A percentile compares a stretch with the other conserved stretches of the same genome.
These are phyloP conservation scores for Shiraia bambusicola DNA, from an alignment of 2,329 filamentous ascomycete species.

Conservation along the genomic window DNA sequence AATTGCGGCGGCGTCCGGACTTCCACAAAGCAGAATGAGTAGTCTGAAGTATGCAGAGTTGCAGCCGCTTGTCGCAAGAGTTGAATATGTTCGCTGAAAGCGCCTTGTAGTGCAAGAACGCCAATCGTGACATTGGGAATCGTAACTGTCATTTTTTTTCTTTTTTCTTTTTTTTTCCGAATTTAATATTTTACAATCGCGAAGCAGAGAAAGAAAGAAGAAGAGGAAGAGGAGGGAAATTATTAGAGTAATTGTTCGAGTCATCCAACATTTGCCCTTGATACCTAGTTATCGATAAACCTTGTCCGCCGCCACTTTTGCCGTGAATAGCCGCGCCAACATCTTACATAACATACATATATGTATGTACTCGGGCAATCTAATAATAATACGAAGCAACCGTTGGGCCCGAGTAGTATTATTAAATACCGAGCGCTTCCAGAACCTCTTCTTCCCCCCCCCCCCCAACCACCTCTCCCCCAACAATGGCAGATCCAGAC, in stretches of 20 bases:
- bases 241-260: too few species aligned
- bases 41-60: constrained; percentile 42
- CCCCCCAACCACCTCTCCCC: constrained; percentile 1
- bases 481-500: constrained; percentile 18
- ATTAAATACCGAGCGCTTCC: constrained; percentile 2
- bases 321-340: constrained; percentile 18
- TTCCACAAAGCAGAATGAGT: constrained; percentile 66
- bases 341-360: too few species aligned
- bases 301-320: constrained; percentile 10
- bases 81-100: constrained; percentile 83
- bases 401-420: too few species aligned
- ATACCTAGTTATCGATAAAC: constrained; percentile 21
- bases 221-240: constrained; percentile 2
- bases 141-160: constrained; percentile 31
- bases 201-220: constrained; percentile 3
- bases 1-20: constrained; percentile 77
- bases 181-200: constrained; percentile 3
- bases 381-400: too few species aligned
- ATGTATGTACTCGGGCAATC: too few species aligned
- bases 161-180: too few species aligned
- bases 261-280: constrained; percentile 1
- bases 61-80: constrained; percentile 69
- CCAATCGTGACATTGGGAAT: constrained; percentile 55
- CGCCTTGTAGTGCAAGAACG: constrained; percentile 81
- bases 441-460: constrained; percentile 8